Evolutionary conservation across 2,329 filamentous ascomycete genomes (phyloP).

Genomic region (Neonectria faginata): DNA sequence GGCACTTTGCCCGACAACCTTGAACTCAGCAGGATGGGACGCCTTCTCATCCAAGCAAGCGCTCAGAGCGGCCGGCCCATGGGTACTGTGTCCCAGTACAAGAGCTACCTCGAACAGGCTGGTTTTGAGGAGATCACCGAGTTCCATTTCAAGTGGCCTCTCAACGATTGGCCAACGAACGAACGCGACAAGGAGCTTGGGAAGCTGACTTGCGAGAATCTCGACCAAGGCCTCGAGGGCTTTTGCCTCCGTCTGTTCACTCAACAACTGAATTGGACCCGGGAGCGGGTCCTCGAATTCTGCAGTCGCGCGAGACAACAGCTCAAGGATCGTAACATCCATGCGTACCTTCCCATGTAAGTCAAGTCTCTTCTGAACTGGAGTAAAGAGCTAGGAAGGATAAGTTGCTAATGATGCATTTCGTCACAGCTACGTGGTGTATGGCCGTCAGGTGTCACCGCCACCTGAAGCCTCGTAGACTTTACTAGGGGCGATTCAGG

Average conservation of each 20-base stretch:
- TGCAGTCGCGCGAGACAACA: conserved; percentile 5
- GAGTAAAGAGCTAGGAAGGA: neutral
- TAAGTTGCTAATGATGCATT: neutral
- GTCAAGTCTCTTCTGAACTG: neutral
- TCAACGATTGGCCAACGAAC: conserved; percentile 20
- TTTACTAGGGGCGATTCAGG: no score
- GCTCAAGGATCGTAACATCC: conserved; percentile 12
- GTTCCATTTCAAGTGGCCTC: conserved; percentile 20
- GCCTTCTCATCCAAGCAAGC: conserved; percentile 6
- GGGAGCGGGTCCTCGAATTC: conserved; percentile 16
- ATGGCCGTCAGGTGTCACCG: conserved; percentile 12
- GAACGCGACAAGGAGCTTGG: conserved; percentile 18
- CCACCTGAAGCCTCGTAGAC: neutral
- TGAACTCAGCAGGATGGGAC: neutral
- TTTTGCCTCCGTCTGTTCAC: conserved; percentile 19
- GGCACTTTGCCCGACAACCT: neutral
- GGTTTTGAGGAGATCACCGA: conserved; percentile 18
- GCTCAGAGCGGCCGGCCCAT: neutral
- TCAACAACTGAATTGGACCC: conserved; percentile 15
- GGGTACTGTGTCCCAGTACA: neutral
- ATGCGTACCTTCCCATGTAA: conserved; percentile 23
- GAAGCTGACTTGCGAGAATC: conserved; percentile 16
- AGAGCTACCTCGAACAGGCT: conserved; percentile 1
- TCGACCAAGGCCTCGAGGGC: conserved; percentile 21
- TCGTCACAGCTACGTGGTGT: conserved; percentile 13